phyloP scores from a whole-genome alignment of 176 grass and related monocot species.

The Hyparrhenia diplandra region DNA sequence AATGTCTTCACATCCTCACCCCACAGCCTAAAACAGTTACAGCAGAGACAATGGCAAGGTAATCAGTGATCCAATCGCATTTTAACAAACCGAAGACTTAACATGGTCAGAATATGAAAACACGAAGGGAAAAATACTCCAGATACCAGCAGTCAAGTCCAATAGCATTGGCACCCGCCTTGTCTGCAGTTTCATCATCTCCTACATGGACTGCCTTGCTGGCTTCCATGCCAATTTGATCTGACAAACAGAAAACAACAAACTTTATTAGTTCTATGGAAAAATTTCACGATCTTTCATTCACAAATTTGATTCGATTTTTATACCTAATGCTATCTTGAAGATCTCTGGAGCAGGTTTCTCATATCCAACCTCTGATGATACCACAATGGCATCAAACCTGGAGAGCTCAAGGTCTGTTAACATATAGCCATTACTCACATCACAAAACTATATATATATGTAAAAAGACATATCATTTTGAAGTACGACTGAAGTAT shows the following conservation, averaged over 20 bases:
- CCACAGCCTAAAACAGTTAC: constrained; percentile 58
- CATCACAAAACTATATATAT: neutral
- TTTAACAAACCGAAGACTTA: neutral
- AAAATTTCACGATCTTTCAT: neutral
- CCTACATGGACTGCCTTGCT: constrained; percentile 69
- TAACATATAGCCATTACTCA: constrained; percentile 13
- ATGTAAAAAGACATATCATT: neutral
- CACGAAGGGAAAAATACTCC: neutral
- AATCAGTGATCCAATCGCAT: neutral
- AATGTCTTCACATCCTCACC: constrained; percentile 73
- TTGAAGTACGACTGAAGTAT: neutral
- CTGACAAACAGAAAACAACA: constrained; percentile 35
- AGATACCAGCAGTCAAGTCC: constrained; percentile 85
- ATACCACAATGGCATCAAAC: constrained; percentile 95
- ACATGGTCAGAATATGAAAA: neutral
- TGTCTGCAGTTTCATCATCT: constrained; percentile 82
- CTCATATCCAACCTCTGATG: constrained; percentile 87
- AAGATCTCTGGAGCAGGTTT: constrained; percentile 93
- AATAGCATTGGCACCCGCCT: constrained; percentile 60
- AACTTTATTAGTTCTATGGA: neutral
- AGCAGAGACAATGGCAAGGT: neutral
- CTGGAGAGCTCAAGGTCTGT: constrained; percentile 52
- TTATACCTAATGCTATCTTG: constrained; percentile 73
- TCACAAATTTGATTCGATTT: neutral
- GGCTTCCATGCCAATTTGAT: constrained; percentile 60